Conservation (phyloP, 345 rosid species). For the Boechera divaricarpa region DNA sequence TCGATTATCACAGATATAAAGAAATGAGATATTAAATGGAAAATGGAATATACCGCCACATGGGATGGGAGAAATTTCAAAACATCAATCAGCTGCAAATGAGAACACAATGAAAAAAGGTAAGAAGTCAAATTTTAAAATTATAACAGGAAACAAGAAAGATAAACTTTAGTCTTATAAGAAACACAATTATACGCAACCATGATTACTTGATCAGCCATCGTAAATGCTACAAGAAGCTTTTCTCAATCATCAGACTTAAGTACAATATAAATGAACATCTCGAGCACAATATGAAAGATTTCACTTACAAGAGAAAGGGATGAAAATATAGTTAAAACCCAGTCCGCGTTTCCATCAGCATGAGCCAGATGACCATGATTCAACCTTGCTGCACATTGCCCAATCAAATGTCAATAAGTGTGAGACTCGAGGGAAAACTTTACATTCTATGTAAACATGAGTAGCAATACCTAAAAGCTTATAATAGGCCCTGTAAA, state of each 20-base stretch:
- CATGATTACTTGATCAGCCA: slow-evolving; percentile 12
- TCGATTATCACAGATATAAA: slow-evolving; percentile 1
- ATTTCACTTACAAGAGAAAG: slow-evolving; percentile 79
- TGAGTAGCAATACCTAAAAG: slow-evolving; percentile 65
- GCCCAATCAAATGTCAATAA: slow-evolving; percentile 27
- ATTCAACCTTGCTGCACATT: slow-evolving; percentile 76
- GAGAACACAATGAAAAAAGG: slow-evolving; percentile 7
- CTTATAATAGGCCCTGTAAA: slow-evolving; percentile 95
- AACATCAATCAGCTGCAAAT: slow-evolving; percentile 87
- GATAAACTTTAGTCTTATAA: slow-evolving; percentile 6
- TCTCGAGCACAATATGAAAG: neutral
- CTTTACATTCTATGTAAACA: slow-evolving; percentile 9
- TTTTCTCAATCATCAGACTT: slow-evolving; percentile 5
- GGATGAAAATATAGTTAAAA: slow-evolving; percentile 85
- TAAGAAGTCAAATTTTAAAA: slow-evolving; percentile 25
- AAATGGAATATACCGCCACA: slow-evolving; percentile 70
- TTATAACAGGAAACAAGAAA: slow-evolving; percentile 13
- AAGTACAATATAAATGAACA: slow-evolving; percentile 9
- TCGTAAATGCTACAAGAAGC: slow-evolving; percentile 23
- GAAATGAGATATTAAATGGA: slow-evolving; percentile 23
- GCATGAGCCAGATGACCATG: slow-evolving; percentile 87
- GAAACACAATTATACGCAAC: slow-evolving; percentile 16
- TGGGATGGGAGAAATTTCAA: slow-evolving; percentile 86
- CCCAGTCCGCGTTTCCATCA: slow-evolving; percentile 99
- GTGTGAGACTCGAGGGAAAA: neutral